Conservation (phyloP, 1,284 basidiomycete genomes). For the Stereum hirsutum region DNA sequence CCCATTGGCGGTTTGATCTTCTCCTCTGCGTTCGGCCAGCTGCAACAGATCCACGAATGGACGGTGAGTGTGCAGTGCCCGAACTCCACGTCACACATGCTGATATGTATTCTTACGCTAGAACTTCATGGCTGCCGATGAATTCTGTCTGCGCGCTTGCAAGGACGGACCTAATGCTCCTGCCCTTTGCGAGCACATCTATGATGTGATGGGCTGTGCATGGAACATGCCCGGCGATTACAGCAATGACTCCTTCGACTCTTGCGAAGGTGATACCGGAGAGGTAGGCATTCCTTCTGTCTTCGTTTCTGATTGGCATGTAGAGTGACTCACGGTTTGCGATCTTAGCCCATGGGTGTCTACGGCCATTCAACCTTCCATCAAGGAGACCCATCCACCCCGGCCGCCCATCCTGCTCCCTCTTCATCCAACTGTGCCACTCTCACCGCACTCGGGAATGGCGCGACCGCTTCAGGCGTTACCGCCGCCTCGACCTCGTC, state of each 20-base stretch:
- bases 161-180: slow-evolving; percentile 49
- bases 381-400: slow-evolving; percentile 45
- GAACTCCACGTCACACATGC: background rate
- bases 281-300: no score
- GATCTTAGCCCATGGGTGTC: slow-evolving; percentile 42
- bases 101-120: slow-evolving; percentile 12
- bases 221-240: slow-evolving; percentile 70
- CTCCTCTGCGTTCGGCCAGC: slow-evolving; percentile 55
- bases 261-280: slow-evolving; percentile 42
- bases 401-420: slow-evolving; percentile 33
- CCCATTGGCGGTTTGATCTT: slow-evolving; percentile 66
- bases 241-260: slow-evolving; percentile 44
- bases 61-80: slow-evolving; percentile 34
- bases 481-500: background rate
- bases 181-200: slow-evolving; percentile 56
- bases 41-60: slow-evolving; percentile 58
- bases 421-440: slow-evolving; percentile 7
- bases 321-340: no score
- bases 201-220: slow-evolving; percentile 54
- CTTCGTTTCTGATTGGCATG: no score
- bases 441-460: slow-evolving; percentile 7
- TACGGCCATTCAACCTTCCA: slow-evolving; percentile 52
- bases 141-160: slow-evolving; percentile 75
- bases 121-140: slow-evolving; percentile 48
- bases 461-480: slow-evolving; percentile 4